Percentiles rank a stretch among this genome's conserved stretches.
These are phyloP conservation scores for Collybia sordida DNA, from an alignment of 768 basidiomycete species.

Conservation along the genomic window DNA sequence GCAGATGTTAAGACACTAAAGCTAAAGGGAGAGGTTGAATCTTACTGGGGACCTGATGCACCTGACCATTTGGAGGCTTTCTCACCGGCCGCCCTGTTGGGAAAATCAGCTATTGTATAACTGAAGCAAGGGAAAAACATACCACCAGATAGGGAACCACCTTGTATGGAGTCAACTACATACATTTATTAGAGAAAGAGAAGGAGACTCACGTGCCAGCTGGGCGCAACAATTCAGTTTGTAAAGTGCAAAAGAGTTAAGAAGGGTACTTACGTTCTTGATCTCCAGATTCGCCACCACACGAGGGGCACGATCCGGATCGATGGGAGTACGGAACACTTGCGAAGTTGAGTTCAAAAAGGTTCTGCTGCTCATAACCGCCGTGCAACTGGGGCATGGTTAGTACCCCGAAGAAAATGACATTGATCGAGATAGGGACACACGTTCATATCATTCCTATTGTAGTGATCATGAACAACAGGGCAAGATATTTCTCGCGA, in stretches of 20 bases:
- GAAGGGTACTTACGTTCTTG: not conserved
- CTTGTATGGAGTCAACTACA: not conserved
- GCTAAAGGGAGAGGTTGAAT: too few species aligned
- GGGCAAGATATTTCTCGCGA: constrained; percentile 1
- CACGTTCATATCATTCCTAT: too few species aligned
- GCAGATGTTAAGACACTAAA: not conserved
- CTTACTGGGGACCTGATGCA: constrained; percentile 5
- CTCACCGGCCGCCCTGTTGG: constrained; percentile 9
- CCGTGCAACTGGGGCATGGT: not conserved
- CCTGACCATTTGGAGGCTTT: constrained; percentile 14
- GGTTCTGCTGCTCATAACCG: constrained; percentile 12
- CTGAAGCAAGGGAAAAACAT: not conserved
- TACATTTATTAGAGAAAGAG: too few species aligned
- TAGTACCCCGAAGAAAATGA: not conserved
- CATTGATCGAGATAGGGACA: too few species aligned
- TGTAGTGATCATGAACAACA: not conserved
- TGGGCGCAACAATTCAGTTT: too few species aligned
- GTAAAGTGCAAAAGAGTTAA: too few species aligned
- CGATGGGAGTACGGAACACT: constrained; percentile 7
- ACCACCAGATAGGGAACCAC: constrained; percentile 14
- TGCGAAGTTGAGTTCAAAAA: constrained; percentile 11
- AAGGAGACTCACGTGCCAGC: too few species aligned
- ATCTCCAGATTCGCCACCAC: constrained; percentile 12
- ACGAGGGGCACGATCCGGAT: constrained; percentile 6
- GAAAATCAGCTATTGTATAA: not conserved